Base-by-base conservation (phyloP, 1,284 basidiomycete species). In the Cystobasidium slooffiae region DNA sequence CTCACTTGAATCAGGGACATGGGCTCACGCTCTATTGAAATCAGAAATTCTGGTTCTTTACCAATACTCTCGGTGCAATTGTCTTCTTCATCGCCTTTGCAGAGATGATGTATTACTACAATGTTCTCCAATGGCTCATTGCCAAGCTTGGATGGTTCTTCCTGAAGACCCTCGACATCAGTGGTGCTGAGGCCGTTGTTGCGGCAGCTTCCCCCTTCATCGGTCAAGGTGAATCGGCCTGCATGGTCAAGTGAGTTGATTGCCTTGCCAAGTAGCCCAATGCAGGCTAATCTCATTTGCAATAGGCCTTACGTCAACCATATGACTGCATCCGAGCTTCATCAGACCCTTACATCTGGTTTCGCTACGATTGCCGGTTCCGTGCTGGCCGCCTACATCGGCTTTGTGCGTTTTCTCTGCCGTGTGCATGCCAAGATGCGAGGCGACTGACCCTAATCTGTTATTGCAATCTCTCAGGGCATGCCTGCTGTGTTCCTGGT, bases 361-460 rank as follows among this genome's bases (percentile, higher is more conserved):
- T 93, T 93, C 84, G 91, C 93, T 9, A 94, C 93, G 68, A 95
- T 95, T 78, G 90, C 93, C 68, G 94, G 94, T 63, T 92, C 92
- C 68, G 93, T 95, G 18, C 86, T 96, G 72, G 85, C 87, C 70
- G 93, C 92, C 55, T 96, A 95, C 83, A 91, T 95, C 79, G 84
- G 83, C 68, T 70, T 75, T 43, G 61, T 63, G 31, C 44, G 61
- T 37, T 56, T 56, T 37, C 16, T 16, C 16, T 20, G 16, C 49
- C 49, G 49, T 56, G 5, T 46, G 20, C 44, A 20, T 7, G 18
- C 14, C 44, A 47, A 7, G 7, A 16, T 43, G 16, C 3, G 4
- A 6, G 24, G 10, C 9, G 31, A 41, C 18, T 59, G 43, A 8
- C 6, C 14, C 44, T 63, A n/a, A 22, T 49, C 5, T 53, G 18